These are phyloP conservation scores for Aphanomyces astaci DNA, from an alignment of 352 stramenopile genomes.

Conservation along the genomic window DNA sequence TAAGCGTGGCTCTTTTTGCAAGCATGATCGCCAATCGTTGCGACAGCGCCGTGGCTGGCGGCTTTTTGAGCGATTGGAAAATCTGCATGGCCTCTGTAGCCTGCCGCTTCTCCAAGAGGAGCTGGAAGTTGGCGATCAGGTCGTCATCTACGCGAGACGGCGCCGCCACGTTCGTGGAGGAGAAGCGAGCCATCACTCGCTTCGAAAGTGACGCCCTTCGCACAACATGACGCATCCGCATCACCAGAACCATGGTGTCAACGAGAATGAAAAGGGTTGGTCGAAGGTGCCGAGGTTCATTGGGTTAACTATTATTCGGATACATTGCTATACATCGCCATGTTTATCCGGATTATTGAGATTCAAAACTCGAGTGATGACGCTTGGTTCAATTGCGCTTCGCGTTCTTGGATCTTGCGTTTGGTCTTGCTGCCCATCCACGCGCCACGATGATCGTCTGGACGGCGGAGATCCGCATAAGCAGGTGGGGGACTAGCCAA, in stretches of 20 bases:
- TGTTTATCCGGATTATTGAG: no score
- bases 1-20: conserved; percentile 35
- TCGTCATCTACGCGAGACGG: background rate
- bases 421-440: conserved; percentile 34
- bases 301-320: background rate
- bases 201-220: background rate
- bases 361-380: background rate
- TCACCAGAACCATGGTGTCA: background rate
- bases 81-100: conserved; percentile 29
- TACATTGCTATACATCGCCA: no score
- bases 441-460: conserved; percentile 31
- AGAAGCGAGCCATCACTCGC: background rate
- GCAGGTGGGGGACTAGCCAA: conserved; percentile 23
- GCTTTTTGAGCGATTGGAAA: conserved; percentile 35
- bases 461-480: conserved; percentile 30
- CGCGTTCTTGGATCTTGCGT: background rate
- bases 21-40: conserved; percentile 49
- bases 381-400: background rate
- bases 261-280: background rate
- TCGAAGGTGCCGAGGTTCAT: background rate
- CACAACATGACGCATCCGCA: background rate
- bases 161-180: background rate
- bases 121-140: conserved; percentile 13
- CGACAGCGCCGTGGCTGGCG: conserved; percentile 28
- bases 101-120: conserved; percentile 22